Percentiles rank a stretch among this genome's conserved stretches.
Conservation (phyloP, 2,329 filamentous ascomycete species). For the Xylaria hypoxylon region DNA sequence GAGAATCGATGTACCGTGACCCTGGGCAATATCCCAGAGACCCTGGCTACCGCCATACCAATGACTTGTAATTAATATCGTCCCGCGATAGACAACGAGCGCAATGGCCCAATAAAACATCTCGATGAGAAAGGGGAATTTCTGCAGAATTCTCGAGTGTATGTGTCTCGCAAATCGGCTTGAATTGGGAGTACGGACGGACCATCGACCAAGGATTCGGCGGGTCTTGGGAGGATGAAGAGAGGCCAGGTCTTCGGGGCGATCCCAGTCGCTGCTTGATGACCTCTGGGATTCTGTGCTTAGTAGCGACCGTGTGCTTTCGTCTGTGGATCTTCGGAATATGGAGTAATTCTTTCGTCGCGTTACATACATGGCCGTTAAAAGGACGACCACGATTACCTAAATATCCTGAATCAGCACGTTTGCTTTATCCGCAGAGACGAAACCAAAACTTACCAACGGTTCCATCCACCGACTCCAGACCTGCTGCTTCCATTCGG, state of each 20-base stretch:
- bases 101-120: constrained; percentile 81
- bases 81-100: constrained; percentile 72
- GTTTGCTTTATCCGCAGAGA: neutral
- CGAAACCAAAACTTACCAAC: constrained; percentile 31
- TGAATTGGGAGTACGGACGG: constrained; percentile 63
- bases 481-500: constrained; percentile 44
- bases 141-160: constrained; percentile 70
- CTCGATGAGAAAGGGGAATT: constrained; percentile 76
- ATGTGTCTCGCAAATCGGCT: constrained; percentile 67
- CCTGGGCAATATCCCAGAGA: constrained; percentile 60
- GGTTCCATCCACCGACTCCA: constrained; percentile 45
- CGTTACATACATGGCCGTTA: constrained; percentile 54
- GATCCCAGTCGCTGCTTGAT: constrained; percentile 41
- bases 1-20: constrained; percentile 57
- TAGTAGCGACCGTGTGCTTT: constrained; percentile 41
- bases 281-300: constrained; percentile 40
- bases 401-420: constrained; percentile 34
- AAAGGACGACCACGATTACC: constrained; percentile 54
- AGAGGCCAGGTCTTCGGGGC: constrained; percentile 33
- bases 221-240: constrained; percentile 47
- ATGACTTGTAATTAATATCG: constrained; percentile 62
- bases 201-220: constrained; percentile 49
- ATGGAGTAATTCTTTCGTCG: constrained; percentile 53
- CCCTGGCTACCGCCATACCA: constrained; percentile 62
- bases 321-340: constrained; percentile 39